Percentiles rank a stretch among this genome's conserved stretches.
phyloP scores from a whole-genome alignment of 2,329 filamentous ascomycete species.

The Coniochaeta hoffmannii region DNA sequence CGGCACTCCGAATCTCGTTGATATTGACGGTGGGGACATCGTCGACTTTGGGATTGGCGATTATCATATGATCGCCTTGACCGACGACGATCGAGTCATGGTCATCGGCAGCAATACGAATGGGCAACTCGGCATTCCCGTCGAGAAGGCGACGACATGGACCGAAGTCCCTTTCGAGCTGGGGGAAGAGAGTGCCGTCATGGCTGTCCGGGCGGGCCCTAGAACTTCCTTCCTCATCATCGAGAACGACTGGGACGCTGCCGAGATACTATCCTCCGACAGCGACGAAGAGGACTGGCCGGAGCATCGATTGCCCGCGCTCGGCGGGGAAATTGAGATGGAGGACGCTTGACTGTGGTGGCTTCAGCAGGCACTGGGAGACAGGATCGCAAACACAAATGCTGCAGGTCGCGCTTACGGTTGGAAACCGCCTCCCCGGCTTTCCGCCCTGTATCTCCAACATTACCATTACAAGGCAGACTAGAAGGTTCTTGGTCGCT shows the following conservation, averaged over 20 bases:
- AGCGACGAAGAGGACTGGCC: background rate
- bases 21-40: slow-evolving; percentile 42
- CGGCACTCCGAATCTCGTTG: slow-evolving; percentile 32
- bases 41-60: slow-evolving; percentile 51
- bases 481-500: too few species aligned
- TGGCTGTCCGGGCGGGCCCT: slow-evolving; percentile 40
- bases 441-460: too few species aligned
- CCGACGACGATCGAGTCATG: slow-evolving; percentile 40
- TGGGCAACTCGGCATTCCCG: slow-evolving; percentile 49
- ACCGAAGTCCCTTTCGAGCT: slow-evolving; percentile 23
- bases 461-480: too few species aligned
- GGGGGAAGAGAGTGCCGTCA: slow-evolving; percentile 19
- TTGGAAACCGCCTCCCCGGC: too few species aligned
- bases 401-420: too few species aligned
- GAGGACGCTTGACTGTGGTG: too few species aligned
- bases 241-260: slow-evolving; percentile 5
- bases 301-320: too few species aligned
- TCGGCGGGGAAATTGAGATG: too few species aligned
- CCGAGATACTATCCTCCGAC: background rate
- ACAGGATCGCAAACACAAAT: too few species aligned
- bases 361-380: too few species aligned
- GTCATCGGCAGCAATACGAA: slow-evolving; percentile 49
- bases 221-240: slow-evolving; percentile 41
- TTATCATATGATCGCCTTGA: slow-evolving; percentile 50
- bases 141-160: slow-evolving; percentile 23